Percentiles rank a stretch among this genome's conserved stretches.
These are phyloP conservation scores for Pholiota conissans DNA, from an alignment of 768 basidiomycete species.

Conservation along the genomic window DNA sequence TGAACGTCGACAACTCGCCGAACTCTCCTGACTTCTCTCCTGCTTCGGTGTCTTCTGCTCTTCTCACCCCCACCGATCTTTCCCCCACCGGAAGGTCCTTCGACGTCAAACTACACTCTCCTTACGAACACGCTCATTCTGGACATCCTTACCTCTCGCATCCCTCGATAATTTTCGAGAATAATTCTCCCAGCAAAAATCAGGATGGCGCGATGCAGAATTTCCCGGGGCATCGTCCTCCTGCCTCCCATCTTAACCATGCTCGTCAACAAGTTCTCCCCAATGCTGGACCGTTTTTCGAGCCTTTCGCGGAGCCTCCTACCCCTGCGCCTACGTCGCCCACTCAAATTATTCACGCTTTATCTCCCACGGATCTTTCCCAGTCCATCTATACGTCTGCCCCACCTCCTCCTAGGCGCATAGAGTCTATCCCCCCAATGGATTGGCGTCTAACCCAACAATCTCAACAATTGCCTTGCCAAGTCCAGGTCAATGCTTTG, in stretches of 20 bases:
- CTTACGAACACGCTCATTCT: conserved; percentile 48
- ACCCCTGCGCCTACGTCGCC: conserved; percentile 32
- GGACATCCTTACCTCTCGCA: conserved; percentile 45
- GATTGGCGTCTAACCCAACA: conserved; percentile 40
- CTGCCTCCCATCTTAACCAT: conserved; percentile 23
- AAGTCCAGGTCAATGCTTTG: conserved; percentile 24
- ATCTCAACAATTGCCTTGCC: conserved; percentile 22
- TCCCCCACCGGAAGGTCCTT: conserved; percentile 62
- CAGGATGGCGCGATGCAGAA: conserved; percentile 22
- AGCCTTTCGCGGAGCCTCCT: conserved; percentile 49
- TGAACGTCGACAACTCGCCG: conserved; percentile 47
- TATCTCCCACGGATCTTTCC: conserved; percentile 20
- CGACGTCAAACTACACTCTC: conserved; percentile 53
- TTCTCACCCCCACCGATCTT: conserved; percentile 74
- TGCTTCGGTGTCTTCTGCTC: conserved; percentile 66
- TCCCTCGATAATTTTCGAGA: conserved; percentile 42
- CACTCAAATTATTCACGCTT: conserved; percentile 21
- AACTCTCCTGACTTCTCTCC: conserved; percentile 74
- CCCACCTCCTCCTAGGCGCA: conserved; percentile 28
- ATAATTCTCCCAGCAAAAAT: conserved; percentile 24
- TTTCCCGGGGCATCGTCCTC: conserved; percentile 20
- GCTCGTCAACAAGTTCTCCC: conserved; percentile 18
- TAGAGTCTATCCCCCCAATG: conserved; percentile 28
- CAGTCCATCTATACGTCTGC: conserved; percentile 33
- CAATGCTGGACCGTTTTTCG: conserved; percentile 41